Base-by-base conservation (phyloP, 495 filamentous ascomycete genomes). In the Staphylotrichum tortipilum region DNA sequence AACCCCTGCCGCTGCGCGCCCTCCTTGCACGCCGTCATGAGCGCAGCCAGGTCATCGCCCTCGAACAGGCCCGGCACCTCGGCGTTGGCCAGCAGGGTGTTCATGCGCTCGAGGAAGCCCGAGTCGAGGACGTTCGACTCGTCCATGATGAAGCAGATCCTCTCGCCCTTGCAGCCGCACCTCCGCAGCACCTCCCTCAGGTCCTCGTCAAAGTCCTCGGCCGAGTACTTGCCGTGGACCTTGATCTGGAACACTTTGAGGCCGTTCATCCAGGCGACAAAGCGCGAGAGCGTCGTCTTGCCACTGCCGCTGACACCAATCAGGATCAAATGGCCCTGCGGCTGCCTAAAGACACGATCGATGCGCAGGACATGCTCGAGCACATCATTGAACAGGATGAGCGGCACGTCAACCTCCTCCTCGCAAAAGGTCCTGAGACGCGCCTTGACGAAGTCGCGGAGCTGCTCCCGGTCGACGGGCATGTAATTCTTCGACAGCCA, bases 111-210 rank as follows among this genome's bases (percentile, higher is more conserved):
- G 53, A 99, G 66, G 81, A 99, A 99, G 30, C 91, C 92, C 14
- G 92, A 99, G 61, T 99, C 92, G 3, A 99, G 79, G 17, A 99
- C 92, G 60, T 99, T 99, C 7, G 89, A 85, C 73, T 99, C 92
- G 58, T 99, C 92, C 92, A 99, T 95, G 69, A 99, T 94, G 71
- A 99, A 99, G 72, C 94, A 97, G 34, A 99, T 94, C 75, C 96
- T 99, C 65, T 99, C 92, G 29, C 92, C 92, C 69, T 94, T 96
- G 72, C 94, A 97, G 41, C 92, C 92, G 54, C 86, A 90, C 38
- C 92, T 79, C 49, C 94, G 86, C 17, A 99, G 81, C 11, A 99
- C 90, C 61, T 88, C 91, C 45, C 94, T 77, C 8, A 99, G 72
- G 68, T 99, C 92, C 39, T 99, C 94, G 63, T 99, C 92, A 63